Percentiles rank a stretch among this genome's conserved stretches.
These are phyloP conservation scores for Penicillium janthinellum DNA, from an alignment of 2,329 filamentous ascomycete genomes.

Conservation along the genomic window DNA sequence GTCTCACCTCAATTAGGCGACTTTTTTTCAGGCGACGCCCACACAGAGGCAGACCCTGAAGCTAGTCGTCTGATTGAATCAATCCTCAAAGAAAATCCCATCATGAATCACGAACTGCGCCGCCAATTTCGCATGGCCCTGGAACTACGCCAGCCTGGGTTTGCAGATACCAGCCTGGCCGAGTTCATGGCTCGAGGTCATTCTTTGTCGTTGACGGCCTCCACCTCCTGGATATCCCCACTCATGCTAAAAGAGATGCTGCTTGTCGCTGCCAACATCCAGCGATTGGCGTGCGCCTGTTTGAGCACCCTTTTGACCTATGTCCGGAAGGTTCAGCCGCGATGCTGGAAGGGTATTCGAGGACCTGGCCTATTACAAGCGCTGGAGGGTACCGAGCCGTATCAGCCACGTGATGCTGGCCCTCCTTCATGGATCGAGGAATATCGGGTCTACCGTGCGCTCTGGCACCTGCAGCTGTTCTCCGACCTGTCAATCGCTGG, in stretches of 20 bases:
- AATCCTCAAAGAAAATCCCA: background rate
- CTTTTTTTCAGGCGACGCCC: background rate
- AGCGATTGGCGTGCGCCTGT: slow-evolving; percentile 4
- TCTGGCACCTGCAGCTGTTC: slow-evolving; percentile 1
- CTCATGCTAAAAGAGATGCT: background rate
- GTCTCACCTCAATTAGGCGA: background rate
- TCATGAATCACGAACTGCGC: background rate
- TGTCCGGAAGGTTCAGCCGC: background rate
- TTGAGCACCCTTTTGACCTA: background rate
- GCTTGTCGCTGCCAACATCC: background rate
- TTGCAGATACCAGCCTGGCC: background rate
- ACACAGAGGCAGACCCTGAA: background rate
- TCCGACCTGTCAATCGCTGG: background rate
- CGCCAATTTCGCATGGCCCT: background rate
- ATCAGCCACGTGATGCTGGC: background rate
- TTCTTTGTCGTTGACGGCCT: background rate
- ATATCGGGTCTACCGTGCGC: slow-evolving; percentile 3
- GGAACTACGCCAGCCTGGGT: background rate
- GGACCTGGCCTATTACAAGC: background rate
- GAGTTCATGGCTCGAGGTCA: background rate
- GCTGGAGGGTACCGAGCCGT: background rate
- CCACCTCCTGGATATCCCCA: background rate
- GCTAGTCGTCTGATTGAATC: background rate
- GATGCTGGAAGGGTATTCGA: background rate
- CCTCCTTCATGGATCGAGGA: slow-evolving; percentile 4